Conservation (phyloP, 768 basidiomycete genomes). For the Trametopsis cervina region DNA sequence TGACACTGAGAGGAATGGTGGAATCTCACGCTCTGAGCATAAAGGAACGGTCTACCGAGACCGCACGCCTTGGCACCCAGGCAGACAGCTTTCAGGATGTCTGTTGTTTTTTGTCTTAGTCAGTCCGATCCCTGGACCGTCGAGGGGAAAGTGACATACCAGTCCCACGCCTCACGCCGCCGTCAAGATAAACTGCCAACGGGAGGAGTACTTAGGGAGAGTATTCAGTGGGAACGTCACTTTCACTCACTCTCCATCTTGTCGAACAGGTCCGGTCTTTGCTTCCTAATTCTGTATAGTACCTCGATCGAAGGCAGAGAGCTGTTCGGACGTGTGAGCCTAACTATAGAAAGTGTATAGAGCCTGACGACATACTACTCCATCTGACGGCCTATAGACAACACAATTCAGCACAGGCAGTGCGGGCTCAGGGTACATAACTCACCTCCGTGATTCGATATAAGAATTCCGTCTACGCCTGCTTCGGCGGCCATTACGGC, state of each 20-base stretch:
- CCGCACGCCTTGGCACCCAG: constrained; percentile 86
- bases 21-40: constrained; percentile 66
- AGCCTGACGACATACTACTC: constrained; percentile 77
- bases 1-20: no score
- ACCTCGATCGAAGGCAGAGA: constrained; percentile 75
- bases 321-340: constrained; percentile 37
- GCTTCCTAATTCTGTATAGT: constrained; percentile 62
- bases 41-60: constrained; percentile 80
- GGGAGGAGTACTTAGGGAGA: background rate
- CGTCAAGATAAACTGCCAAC: constrained; percentile 81
- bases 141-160: constrained; percentile 31
- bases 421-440: constrained; percentile 6
- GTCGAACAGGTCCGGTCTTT: constrained; percentile 68
- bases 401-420: background rate
- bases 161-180: constrained; percentile 75
- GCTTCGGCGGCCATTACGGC: constrained; percentile 78
- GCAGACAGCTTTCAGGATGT: constrained; percentile 86
- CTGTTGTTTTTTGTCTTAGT: constrained; percentile 25
- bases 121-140: background rate
- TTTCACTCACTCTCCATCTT: constrained; percentile 53
- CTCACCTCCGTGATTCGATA: constrained; percentile 88
- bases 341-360: no score
- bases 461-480: constrained; percentile 80
- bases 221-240: constrained; percentile 4
- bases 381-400: constrained; percentile 61